A percentile compares a stretch with the other conserved stretches of the same genome.
phyloP scores from a whole-genome alignment of 1,284 basidiomycete species.

The Thecaphora thlaspeos region DNA sequence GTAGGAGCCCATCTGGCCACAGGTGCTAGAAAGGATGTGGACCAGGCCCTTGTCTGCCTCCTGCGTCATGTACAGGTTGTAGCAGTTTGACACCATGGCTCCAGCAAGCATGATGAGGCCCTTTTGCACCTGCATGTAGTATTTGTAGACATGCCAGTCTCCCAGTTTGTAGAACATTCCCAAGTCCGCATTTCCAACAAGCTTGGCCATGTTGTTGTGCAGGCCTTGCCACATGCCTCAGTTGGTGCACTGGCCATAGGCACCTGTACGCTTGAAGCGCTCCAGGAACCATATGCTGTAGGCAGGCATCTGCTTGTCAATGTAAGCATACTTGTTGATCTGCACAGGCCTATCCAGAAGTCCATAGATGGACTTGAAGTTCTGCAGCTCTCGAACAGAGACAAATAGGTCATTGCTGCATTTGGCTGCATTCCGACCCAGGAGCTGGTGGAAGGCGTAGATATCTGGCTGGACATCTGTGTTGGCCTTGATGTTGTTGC shows the following conservation, averaged over 20 bases:
- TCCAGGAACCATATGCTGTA: slow-evolving; percentile 5
- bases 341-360: slow-evolving; percentile 4
- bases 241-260: slow-evolving; percentile 5
- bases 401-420: slow-evolving; percentile 7
- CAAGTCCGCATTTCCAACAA: background rate
- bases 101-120: slow-evolving; percentile 1
- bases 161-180: slow-evolving; percentile 1
- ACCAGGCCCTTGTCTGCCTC: background rate
- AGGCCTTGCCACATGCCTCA: slow-evolving; percentile 2
- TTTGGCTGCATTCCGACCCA: background rate
- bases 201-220: slow-evolving; percentile 5
- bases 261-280: slow-evolving; percentile 1
- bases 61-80: slow-evolving; percentile 4
- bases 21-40: slow-evolving; percentile 1
- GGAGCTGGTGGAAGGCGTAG: slow-evolving; percentile 5
- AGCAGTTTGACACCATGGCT: slow-evolving; percentile 1
- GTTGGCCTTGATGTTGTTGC: slow-evolving; percentile 2
- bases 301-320: slow-evolving; percentile 3
- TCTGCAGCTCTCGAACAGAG: background rate
- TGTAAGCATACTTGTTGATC: slow-evolving; percentile 8
- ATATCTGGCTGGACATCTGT: slow-evolving; percentile 2
- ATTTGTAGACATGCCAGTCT: slow-evolving; percentile 3
- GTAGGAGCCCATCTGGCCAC: slow-evolving; percentile 1
- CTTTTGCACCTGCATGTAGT: slow-evolving; percentile 1
- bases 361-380: background rate